Percentiles rank a stretch among this genome's conserved stretches.
phyloP scores from a whole-genome alignment of 2,329 filamentous ascomycete genomes.

The Colletotrichum higginsianum region DNA sequence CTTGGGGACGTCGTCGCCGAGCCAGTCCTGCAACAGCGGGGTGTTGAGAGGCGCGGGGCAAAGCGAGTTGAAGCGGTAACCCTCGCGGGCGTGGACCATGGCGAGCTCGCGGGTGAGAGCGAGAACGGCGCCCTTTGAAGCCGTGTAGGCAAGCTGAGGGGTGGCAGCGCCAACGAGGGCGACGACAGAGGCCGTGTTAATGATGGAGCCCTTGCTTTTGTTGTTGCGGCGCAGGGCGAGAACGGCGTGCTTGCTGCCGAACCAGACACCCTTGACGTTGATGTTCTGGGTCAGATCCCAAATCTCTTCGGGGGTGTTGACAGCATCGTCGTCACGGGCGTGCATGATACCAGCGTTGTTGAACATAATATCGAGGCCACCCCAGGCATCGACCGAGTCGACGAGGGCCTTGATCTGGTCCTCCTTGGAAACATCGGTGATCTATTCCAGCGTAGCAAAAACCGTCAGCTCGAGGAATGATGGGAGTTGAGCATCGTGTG shows the following conservation, averaged over 20 bases:
- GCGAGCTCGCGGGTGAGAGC: conserved; percentile 92
- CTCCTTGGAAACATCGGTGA: conserved; percentile 88
- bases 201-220: conserved; percentile 85
- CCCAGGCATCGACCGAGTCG: conserved; percentile 84
- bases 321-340: conserved; percentile 82
- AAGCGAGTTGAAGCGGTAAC: conserved; percentile 90
- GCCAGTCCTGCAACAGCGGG: conserved; percentile 91
- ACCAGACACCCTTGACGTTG: conserved; percentile 99
- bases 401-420: conserved; percentile 82
- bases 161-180: conserved; percentile 90
- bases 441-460: conserved; percentile 25
- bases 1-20: conserved; percentile 89
- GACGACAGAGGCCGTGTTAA: conserved; percentile 93
- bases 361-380: conserved; percentile 92
- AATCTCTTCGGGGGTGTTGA: conserved; percentile 89
- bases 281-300: conserved; percentile 95
- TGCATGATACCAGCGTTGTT: conserved; percentile 99
- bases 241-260: conserved; percentile 91
- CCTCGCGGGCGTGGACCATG: conserved; percentile 91
- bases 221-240: conserved; percentile 83
- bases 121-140: conserved; percentile 92
- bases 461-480: conserved; percentile 6
- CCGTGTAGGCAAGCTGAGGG: conserved; percentile 92
- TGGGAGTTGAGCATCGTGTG: neutral
- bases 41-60: conserved; percentile 96